phyloP scores from a whole-genome alignment of 257 asterid genomes.

The Jacaranda copaia region DNA sequence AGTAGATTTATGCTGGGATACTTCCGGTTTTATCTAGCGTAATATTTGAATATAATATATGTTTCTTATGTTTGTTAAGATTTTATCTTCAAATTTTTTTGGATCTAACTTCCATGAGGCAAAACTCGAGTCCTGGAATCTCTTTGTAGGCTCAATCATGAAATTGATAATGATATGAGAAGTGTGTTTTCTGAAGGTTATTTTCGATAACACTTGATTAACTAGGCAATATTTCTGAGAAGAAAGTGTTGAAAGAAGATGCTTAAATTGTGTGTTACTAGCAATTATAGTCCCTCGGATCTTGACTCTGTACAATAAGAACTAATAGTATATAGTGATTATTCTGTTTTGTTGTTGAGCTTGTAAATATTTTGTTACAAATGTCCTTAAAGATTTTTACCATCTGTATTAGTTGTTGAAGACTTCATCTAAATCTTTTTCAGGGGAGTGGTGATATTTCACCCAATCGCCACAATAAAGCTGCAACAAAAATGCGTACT shows the following conservation, averaged over 20 bases:
- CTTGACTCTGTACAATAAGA: background rate
- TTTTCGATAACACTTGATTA: slow-evolving; percentile 24
- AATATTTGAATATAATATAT: slow-evolving; percentile 18
- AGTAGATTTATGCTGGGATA: slow-evolving; percentile 14
- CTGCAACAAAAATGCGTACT: slow-evolving; percentile 52
- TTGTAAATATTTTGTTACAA: slow-evolving; percentile 1
- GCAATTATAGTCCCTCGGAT: slow-evolving; percentile 21
- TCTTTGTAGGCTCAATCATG: slow-evolving; percentile 1
- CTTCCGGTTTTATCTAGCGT: slow-evolving; percentile 18
- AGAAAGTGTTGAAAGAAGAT: slow-evolving; percentile 15
- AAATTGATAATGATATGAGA: slow-evolving; percentile 11
- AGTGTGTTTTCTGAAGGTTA: slow-evolving; percentile 14
- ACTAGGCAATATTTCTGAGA: slow-evolving; percentile 24
- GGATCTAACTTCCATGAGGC: slow-evolving; percentile 20
- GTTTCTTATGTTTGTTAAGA: background rate
- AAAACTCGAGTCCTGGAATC: slow-evolving; percentile 1
- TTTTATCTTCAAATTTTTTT: slow-evolving; percentile 2
- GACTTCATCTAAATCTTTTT: slow-evolving; percentile 42
- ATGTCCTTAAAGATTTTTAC: slow-evolving; percentile 19
- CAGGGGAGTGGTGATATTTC: slow-evolving; percentile 87
- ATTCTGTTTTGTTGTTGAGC: slow-evolving; percentile 22
- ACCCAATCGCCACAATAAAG: slow-evolving; percentile 66
- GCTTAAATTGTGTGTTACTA: slow-evolving; percentile 15
- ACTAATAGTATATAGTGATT: background rate
- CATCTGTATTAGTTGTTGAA: slow-evolving; percentile 21